Conservation (phyloP, 2,329 filamentous ascomycete genomes). For the Talaromyces atroroseus region DNA sequence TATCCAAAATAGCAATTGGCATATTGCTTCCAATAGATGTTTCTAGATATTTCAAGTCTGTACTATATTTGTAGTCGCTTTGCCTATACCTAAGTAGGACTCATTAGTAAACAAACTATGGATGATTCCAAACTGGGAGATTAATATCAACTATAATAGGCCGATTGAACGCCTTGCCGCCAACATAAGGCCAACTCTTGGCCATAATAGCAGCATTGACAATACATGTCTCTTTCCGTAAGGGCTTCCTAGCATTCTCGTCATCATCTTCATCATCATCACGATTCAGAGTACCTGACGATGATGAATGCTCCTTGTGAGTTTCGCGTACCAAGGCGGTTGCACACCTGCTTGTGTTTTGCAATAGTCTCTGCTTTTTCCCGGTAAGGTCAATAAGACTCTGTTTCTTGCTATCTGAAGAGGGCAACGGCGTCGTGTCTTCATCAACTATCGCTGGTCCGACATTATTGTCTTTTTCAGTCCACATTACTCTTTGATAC, state of each 20-base stretch:
- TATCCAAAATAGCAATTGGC: too few species aligned
- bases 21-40: too few species aligned
- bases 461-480: slow-evolving; percentile 12
- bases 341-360: slow-evolving; percentile 20
- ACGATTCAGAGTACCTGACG: not conserved
- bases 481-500: slow-evolving; percentile 49
- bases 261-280: slow-evolving; percentile 9
- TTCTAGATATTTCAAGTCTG: too few species aligned
- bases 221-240: slow-evolving; percentile 61
- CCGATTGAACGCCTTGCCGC: slow-evolving; percentile 64
- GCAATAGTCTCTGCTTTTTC: slow-evolving; percentile 31
- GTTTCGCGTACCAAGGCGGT: too few species aligned
- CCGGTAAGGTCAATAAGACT: slow-evolving; percentile 50
- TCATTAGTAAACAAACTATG: not conserved
- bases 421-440: slow-evolving; percentile 28
- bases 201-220: slow-evolving; percentile 75
- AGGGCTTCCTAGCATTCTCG: slow-evolving; percentile 15
- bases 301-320: not conserved
- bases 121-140: slow-evolving; percentile 53
- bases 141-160: slow-evolving; percentile 80
- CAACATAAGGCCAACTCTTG: slow-evolving; percentile 57
- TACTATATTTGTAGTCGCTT: not conserved
- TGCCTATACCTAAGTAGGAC: not conserved
- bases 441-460: not conserved
- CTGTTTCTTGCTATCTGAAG: slow-evolving; percentile 48